phyloP scores from a whole-genome alignment of 352 stramenopile species.

The Phytophthora europaea region DNA sequence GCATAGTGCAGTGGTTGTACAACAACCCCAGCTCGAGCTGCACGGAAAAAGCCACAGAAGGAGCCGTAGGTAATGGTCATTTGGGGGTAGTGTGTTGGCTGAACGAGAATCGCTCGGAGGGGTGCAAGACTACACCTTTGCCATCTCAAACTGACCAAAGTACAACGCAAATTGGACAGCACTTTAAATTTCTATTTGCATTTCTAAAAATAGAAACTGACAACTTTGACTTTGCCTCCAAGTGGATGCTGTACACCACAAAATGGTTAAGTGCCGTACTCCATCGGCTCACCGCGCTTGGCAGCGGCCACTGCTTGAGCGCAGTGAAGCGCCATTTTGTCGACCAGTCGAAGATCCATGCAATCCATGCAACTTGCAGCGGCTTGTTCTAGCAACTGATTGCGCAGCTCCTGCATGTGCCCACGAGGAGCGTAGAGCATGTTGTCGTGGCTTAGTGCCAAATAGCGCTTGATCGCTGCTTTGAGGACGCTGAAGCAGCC shows the following conservation, averaged over 20 bases:
- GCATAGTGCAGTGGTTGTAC: no score
- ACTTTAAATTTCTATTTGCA: no score
- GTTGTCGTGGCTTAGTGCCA: neutral
- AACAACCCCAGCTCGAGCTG: no score
- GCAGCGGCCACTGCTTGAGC: neutral
- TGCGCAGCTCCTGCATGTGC: neutral
- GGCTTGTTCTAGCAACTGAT: neutral
- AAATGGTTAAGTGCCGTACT: slow-evolving; percentile 3
- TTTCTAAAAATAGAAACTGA: no score
- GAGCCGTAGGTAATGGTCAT: no score
- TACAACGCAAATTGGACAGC: no score
- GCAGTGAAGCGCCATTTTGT: slow-evolving; percentile 1
- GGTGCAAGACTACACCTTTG: no score
- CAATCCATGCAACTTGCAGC: neutral
- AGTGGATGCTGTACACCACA: neutral
- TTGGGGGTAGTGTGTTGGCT: no score
- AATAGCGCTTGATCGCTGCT: neutral
- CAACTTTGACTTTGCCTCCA: neutral
- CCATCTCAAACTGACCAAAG: no score
- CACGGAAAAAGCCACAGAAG: no score
- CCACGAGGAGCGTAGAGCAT: neutral
- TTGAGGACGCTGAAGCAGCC: slow-evolving; percentile 6
- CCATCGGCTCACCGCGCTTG: slow-evolving; percentile 2
- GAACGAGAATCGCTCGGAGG: no score
- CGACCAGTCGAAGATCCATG: neutral